These are phyloP conservation scores for Lyophyllum decastes DNA, from an alignment of 768 basidiomycete species.

Conservation along the genomic window DNA sequence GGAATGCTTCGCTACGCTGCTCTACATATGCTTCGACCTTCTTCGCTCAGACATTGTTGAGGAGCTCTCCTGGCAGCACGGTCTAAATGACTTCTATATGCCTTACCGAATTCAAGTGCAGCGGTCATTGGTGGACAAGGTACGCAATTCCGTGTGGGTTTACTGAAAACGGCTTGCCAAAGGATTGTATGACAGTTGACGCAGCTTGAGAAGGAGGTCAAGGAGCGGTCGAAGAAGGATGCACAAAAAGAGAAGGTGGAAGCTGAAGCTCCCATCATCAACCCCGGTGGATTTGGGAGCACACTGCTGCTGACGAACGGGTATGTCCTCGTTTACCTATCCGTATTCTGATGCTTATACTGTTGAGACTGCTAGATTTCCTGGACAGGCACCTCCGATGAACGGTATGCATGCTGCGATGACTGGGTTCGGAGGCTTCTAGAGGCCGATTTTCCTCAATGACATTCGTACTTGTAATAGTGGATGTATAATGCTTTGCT, in stretches of 20 bases:
- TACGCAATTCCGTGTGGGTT: constrained; percentile 23
- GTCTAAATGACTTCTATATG: constrained; percentile 96
- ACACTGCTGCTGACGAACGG: constrained; percentile 75
- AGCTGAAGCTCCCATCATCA: constrained; percentile 85
- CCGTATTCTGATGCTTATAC: constrained; percentile 1
- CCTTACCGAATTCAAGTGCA: constrained; percentile 92
- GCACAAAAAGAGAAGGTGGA: constrained; percentile 88
- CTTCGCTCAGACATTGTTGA: constrained; percentile 90
- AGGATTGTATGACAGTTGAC: constrained; percentile 49
- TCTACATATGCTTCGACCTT: constrained; percentile 96
- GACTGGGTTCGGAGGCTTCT: constrained; percentile 60
- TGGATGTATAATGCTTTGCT: constrained; percentile 29
- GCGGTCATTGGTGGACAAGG: constrained; percentile 77
- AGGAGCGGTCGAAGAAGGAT: constrained; percentile 85
- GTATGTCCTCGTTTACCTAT: constrained; percentile 38
- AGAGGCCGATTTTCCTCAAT: constrained; percentile 22
- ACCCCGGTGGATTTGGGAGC: constrained; percentile 69
- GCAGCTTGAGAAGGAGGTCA: constrained; percentile 84
- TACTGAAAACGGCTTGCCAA: background rate
- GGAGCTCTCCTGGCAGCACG: constrained; percentile 96
- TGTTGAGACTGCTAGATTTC: constrained; percentile 41
- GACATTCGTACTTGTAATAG: constrained; percentile 25
- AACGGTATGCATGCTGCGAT: constrained; percentile 73
- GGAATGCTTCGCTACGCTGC: constrained; percentile 91
- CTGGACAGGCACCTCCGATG: constrained; percentile 66